These are phyloP conservation scores for Protea cynaroides DNA, from an alignment of 164 flowering plant species.

Conservation along the genomic window DNA sequence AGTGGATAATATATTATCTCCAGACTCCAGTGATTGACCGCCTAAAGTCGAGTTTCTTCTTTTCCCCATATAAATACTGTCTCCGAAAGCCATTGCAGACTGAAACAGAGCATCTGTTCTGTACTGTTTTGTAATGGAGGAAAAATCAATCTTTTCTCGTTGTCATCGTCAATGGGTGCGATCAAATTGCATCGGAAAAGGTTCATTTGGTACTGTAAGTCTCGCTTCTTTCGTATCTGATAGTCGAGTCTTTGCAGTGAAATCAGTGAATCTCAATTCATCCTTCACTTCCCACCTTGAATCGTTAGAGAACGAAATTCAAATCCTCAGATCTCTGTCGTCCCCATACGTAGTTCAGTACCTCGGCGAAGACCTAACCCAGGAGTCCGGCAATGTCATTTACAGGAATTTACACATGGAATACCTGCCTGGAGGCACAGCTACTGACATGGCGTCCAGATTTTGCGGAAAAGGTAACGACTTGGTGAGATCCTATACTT, in stretches of 20 bases:
- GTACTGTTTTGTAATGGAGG: neutral
- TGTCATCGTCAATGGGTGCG: constrained; percentile 35
- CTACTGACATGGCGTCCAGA: constrained; percentile 26
- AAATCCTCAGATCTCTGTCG: constrained; percentile 37
- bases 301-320: constrained; percentile 59
- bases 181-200: constrained; percentile 50
- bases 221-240: constrained; percentile 23
- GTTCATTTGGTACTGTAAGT: constrained; percentile 55
- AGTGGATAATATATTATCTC: too few species aligned
- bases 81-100: too few species aligned
- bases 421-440: constrained; percentile 61
- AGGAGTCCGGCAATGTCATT: constrained; percentile 9
- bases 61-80: too few species aligned
- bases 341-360: constrained; percentile 52
- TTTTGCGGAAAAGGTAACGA: constrained; percentile 9
- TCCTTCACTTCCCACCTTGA: constrained; percentile 18
- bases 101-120: too few species aligned
- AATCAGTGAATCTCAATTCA: constrained; percentile 36
- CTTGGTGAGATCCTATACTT: constrained; percentile 29
- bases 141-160: neutral
- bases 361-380: constrained; percentile 47
- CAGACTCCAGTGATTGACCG: too few species aligned
- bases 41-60: too few species aligned
- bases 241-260: constrained; percentile 59
- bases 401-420: constrained; percentile 62